Evolutionary conservation across 768 basidiomycete genomes (phyloP), one percentile per base, ranked within the genome.

Genomic region (Leccinum variicolor): DNA sequence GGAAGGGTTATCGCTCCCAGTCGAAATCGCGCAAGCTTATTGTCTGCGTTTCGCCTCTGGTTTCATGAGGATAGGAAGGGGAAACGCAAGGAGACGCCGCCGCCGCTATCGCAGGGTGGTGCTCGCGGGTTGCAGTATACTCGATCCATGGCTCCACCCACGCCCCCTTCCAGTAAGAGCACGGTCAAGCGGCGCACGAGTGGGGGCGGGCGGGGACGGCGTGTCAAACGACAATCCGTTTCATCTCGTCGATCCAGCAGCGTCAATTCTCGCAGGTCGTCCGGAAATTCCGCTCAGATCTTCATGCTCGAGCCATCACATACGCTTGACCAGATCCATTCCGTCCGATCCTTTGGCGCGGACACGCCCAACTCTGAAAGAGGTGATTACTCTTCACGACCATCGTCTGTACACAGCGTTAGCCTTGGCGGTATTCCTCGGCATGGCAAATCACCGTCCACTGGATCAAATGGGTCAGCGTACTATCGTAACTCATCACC

Each of bases 51-150:
- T 74, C 83, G 92, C 47, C 79, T 87, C 60, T 94, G 95, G 92
- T 96, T 98, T 74, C 84, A 93, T 58, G 94, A 97, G 59, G 94
- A 94, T 61, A 80, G 82, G 62, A 94, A 92, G 68, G 87, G 92
- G 4, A 96, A 95, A 75, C 81, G 90, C 52, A 90, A 90, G 71
- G 85, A 84, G 45, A 51, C 39, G 25, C 43, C 41, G 0, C 62
- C 63, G 41, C 55, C 65, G 23, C 64, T 57, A 52, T 53, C 52
- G 19, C 73, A 62, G 43, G 57, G 58, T 59, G 65, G 52, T 61
- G 60, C 46, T 29, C 67, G 61, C 29, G 65, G 62, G 39, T 55
- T 64, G 26, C 61, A 66, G 21, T 64, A 68, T 58, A 64, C 65
- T 13, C 70, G 69, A 47, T 65, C 73, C 7, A 55, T 66, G 54